Percentiles rank a stretch among this genome's conserved stretches.
Conservation (phyloP, 352 stramenopile species). For the Plasmopara halstedii region DNA sequence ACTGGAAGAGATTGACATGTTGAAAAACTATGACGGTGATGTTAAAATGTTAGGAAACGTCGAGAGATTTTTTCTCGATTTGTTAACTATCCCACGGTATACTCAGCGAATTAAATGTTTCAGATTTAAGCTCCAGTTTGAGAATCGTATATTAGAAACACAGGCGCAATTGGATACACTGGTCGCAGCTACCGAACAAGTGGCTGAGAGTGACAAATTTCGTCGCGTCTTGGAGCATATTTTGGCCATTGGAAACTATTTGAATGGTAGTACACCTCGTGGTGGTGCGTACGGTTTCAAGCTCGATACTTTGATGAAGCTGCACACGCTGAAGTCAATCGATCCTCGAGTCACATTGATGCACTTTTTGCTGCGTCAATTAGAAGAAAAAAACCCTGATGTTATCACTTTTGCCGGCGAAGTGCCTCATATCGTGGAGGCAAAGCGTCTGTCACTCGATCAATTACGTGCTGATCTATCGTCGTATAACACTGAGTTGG, state of each 20-base stretch:
- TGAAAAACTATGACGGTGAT: slow-evolving; percentile 89
- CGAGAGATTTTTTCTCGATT: slow-evolving; percentile 84
- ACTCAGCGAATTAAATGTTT: slow-evolving; percentile 87
- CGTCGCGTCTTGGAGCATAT: slow-evolving; percentile 74
- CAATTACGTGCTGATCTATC: slow-evolving; percentile 74
- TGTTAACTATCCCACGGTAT: slow-evolving; percentile 81
- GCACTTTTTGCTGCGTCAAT: slow-evolving; percentile 69
- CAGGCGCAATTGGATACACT: slow-evolving; percentile 78
- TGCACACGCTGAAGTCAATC: slow-evolving; percentile 79
- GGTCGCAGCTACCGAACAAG: slow-evolving; percentile 73
- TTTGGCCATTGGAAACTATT: slow-evolving; percentile 88
- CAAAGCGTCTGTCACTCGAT: slow-evolving; percentile 74
- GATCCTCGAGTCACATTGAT: slow-evolving; percentile 76
- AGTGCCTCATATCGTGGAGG: slow-evolving; percentile 68
- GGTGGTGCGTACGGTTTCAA: slow-evolving; percentile 90
- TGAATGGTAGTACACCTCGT: slow-evolving; percentile 85
- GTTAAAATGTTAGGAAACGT: slow-evolving; percentile 78
- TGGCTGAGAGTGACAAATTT: slow-evolving; percentile 74
- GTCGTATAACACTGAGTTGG: slow-evolving; percentile 74
- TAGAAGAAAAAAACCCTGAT: slow-evolving; percentile 71
- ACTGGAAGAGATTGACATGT: slow-evolving; percentile 83
- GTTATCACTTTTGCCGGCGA: slow-evolving; percentile 74
- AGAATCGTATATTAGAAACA: slow-evolving; percentile 75
- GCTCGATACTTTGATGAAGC: slow-evolving; percentile 84
- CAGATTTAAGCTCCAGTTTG: slow-evolving; percentile 80